Percentiles rank a stretch among this genome's conserved stretches.
Conservation (phyloP, 2,329 filamentous ascomycete genomes). For the Delphinella strobiligena region DNA sequence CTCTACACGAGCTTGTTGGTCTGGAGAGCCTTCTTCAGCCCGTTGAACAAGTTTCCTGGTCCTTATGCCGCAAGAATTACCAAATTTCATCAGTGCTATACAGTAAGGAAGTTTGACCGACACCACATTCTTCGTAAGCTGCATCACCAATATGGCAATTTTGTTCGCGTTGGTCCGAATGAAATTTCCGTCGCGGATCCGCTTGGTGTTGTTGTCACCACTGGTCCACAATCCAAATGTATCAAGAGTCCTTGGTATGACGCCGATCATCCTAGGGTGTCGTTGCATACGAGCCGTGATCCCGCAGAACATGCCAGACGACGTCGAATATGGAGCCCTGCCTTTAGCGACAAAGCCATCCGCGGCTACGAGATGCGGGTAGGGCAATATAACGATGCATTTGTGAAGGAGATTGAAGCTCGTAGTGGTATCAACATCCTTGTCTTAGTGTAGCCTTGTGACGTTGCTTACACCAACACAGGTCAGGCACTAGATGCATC, state of each 20-base stretch:
- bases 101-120: slow-evolving; percentile 12
- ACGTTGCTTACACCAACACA: neutral
- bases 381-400: slow-evolving; percentile 25
- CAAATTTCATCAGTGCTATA: neutral
- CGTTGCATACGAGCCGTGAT: slow-evolving; percentile 28
- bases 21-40: slow-evolving; percentile 24
- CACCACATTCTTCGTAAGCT: slow-evolving; percentile 17
- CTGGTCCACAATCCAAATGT: slow-evolving; percentile 26
- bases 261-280: slow-evolving; percentile 18
- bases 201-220: slow-evolving; percentile 25
- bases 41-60: slow-evolving; percentile 23
- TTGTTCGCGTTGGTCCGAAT: slow-evolving; percentile 24
- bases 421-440: neutral
- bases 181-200: slow-evolving; percentile 13
- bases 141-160: slow-evolving; percentile 23
- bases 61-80: slow-evolving; percentile 21
- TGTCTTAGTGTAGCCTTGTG: neutral
- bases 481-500: slow-evolving; percentile 19
- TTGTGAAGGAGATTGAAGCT: slow-evolving; percentile 15
- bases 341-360: slow-evolving; percentile 28
- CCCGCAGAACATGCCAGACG: slow-evolving; percentile 23
- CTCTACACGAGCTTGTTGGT: slow-evolving; percentile 21
- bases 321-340: slow-evolving; percentile 27
- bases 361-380: slow-evolving; percentile 29
- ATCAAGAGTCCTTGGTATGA: slow-evolving; percentile 32